Percentiles rank a stretch among this genome's conserved stretches.
These are phyloP conservation scores for Cordyceps farinosa DNA, from an alignment of 2,329 filamentous ascomycete genomes.

Conservation along the genomic window DNA sequence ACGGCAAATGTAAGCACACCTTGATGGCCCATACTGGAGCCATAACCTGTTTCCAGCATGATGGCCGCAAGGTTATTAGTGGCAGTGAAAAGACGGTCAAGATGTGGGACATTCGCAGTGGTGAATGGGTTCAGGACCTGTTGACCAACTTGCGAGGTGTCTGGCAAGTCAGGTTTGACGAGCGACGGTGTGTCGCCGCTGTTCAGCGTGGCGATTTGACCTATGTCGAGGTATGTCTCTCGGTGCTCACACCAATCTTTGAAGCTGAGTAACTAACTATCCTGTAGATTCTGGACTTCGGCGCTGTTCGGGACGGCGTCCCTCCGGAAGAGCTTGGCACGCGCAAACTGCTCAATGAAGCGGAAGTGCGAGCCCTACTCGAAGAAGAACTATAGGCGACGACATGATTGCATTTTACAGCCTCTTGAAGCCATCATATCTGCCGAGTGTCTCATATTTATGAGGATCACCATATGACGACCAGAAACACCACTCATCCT, in stretches of 20 bases:
- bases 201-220: conserved; percentile 90
- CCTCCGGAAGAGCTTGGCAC: conserved; percentile 72
- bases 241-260: too few relatives aligned
- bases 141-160: conserved; percentile 93
- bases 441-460: too few relatives aligned
- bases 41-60: conserved; percentile 98
- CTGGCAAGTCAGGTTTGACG: conserved; percentile 98
- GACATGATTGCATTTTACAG: background rate
- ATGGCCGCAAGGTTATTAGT: conserved; percentile 92
- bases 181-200: conserved; percentile 89
- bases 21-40: conserved; percentile 92
- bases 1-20: conserved; percentile 82
- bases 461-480: background rate
- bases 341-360: conserved; percentile 65
- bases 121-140: conserved; percentile 88
- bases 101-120: conserved; percentile 95
- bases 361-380: conserved; percentile 49
- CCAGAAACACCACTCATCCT: background rate
- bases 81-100: conserved; percentile 94
- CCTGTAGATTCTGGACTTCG: conserved; percentile 88
- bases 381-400: conserved; percentile 39
- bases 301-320: conserved; percentile 84
- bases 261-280: conserved; percentile 28
- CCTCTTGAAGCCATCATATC: background rate
- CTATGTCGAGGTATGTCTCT: conserved; percentile 82